Conservation (phyloP, 768 basidiomycete species). For the Heimioporus sp. region DNA sequence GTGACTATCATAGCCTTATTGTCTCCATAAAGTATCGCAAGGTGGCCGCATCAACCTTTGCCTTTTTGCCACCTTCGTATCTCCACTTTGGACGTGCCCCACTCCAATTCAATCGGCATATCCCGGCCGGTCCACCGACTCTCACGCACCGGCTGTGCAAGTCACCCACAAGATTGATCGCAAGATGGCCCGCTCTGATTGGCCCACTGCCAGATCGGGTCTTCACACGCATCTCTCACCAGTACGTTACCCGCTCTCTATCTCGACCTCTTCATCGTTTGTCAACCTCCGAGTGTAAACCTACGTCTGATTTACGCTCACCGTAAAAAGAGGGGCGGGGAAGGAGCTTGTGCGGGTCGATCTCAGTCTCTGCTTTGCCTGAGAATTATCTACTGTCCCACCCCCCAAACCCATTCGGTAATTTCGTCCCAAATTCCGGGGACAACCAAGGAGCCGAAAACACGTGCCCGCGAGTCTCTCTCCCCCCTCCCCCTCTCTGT, state of each 20-base stretch:
- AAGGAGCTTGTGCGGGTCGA: slow-evolving; percentile 11
- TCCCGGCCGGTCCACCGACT: slow-evolving; percentile 13
- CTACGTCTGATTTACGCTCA: slow-evolving; percentile 13
- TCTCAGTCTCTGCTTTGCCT: slow-evolving; percentile 9
- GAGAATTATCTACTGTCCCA: slow-evolving; percentile 4
- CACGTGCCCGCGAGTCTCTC: not conserved
- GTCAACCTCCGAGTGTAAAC: not conserved
- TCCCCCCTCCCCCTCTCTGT: not conserved
- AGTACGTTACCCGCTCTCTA: slow-evolving; percentile 13
- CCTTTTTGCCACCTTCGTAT: slow-evolving; percentile 15
- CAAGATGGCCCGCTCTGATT: slow-evolving; percentile 16
- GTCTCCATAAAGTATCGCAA: slow-evolving; percentile 9
- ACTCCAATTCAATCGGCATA: slow-evolving; percentile 30
- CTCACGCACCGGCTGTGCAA: slow-evolving; percentile 30
- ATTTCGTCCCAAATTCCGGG: slow-evolving; percentile 6
- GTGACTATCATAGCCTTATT: slow-evolving; percentile 5
- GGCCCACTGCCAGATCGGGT: slow-evolving; percentile 2
- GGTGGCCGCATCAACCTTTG: slow-evolving; percentile 8
- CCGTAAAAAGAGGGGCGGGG: not conserved
- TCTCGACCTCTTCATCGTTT: not conserved
- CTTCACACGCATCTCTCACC: not conserved
- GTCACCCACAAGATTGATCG: slow-evolving; percentile 22
- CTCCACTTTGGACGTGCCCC: slow-evolving; percentile 18
- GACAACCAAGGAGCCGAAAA: slow-evolving; percentile 13
- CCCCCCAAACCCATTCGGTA: slow-evolving; percentile 20